Evolutionary conservation across 164 flowering plant genomes (phyloP), one percentile per base, ranked within the genome.

Genomic region (Litsea cubeba): DNA sequence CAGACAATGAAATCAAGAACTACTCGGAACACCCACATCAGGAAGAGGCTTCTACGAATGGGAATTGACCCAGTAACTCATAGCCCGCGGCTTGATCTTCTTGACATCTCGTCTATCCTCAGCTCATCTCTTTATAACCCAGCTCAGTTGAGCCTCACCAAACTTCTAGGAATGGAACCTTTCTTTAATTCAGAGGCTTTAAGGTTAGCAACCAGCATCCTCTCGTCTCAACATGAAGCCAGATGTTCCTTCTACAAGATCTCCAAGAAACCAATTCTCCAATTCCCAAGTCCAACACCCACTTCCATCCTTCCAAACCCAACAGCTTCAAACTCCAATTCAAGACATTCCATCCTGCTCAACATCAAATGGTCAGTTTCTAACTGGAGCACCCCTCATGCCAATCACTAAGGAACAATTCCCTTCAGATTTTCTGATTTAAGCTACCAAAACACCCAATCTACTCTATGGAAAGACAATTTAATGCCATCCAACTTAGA

Each of bases 11-110:
- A 75, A 90, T 94, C 71, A 94, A 94, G 83, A 94, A 94, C 83
- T 94, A 88, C 76, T 94, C n/a, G 98, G 98, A 94, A 94, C 85
- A 94, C 98, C 32, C 97, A 88, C 87, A 93, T 95, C 30, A 72
- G 98, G 23, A 95, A 95, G 75, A 86, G 87, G 86, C 93, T 95
- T 18, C 88, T 92, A 0, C 76, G 97, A 50, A 90, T 88, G 94
- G 98, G 98, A 54, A 90, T 95, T 32, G 98, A 95, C 72, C 98
- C 98, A 0, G 94, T 91, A 23, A 93, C 97, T 8, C 97, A 95
- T 65, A 83, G 80, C 63, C 97, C 94, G 6, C 85, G 97, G 1
- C 85, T 91, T 0, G 97, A 93, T 79, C 92, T 91, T 64, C 82
- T 92, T 3, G 96, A 93, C 71, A 83, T 91, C 72, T 90, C 95